Evolutionary conservation across 1,139 yeast genomes (phyloP), one percentile per base, ranked within the genome.

Genomic region (Blastobotrys illinoisensis): DNA sequence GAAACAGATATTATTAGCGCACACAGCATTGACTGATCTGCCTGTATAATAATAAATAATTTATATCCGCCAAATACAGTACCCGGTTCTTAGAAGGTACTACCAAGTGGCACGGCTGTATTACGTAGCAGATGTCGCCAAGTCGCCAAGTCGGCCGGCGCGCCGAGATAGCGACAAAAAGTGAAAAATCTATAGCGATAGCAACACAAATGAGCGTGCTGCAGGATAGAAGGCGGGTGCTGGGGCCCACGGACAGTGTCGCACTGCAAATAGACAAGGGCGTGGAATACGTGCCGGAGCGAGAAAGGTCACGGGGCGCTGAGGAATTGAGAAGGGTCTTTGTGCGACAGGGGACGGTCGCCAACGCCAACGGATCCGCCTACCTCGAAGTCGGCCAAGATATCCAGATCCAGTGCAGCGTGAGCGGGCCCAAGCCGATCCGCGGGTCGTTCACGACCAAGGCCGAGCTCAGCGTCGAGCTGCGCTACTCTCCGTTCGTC

Each of bases 361-460:
- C 81, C 45, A 88, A 87, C 61, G 86, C 93, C 48, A 86, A 85
- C 64, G 98, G 98, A 1, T 88, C 96, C 9, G 80, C 95, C 11
- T 87, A 85, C 63, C 68, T 88, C 44, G 97, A 91, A 68, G 76
- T 79, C 11, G 86, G 80, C 14, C 79, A 78, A 53, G 79, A 78
- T 51, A 80, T 82, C 28, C 77, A 83, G 45, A 72, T 90, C 6
- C 82, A 86, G 57, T 85, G 85, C 1, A 79, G 90, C 1, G 85
- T 91, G 0, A 88, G 85, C 69, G 98, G 97, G 0, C 97, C 98
- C 9, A 78, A 93, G 60, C 97, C 97, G 5, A 83, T 87, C 50
- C 76, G 88, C 58, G 90, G 91, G 0, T 80, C 88, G 1, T 88
- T 87, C 67, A 77, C 82, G 36, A 83, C 85, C 46, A 76, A 82